Conservation (phyloP, 2,329 filamentous ascomycete species). For the Apiospora hydei region DNA sequence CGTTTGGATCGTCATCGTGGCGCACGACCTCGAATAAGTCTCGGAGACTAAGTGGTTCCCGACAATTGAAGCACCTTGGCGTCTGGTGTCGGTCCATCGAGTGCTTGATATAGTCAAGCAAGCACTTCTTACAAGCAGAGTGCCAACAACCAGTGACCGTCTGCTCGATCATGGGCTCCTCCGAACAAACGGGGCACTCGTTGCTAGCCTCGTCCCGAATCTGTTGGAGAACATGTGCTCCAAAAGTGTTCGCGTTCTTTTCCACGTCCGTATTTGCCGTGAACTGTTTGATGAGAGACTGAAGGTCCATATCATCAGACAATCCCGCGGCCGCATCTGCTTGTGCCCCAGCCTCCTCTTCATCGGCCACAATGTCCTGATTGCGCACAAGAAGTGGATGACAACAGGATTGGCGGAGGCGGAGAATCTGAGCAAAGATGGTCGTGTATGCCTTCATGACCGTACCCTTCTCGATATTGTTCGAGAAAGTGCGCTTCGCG, state of each 20-base stretch:
- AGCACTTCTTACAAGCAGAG: slow-evolving; percentile 91
- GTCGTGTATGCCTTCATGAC: slow-evolving; percentile 95
- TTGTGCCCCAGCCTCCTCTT: slow-evolving; percentile 80
- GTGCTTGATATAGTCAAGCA: slow-evolving; percentile 89
- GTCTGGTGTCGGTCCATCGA: slow-evolving; percentile 78
- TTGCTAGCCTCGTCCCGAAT: slow-evolving; percentile 88
- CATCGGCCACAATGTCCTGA: slow-evolving; percentile 82
- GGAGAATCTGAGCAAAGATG: slow-evolving; percentile 95
- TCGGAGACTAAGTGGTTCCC: slow-evolving; percentile 79
- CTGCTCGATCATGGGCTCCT: slow-evolving; percentile 95
- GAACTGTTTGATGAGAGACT: slow-evolving; percentile 84
- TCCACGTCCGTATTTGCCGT: slow-evolving; percentile 70
- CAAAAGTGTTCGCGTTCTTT: slow-evolving; percentile 74
- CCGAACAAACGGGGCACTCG: slow-evolving; percentile 93
- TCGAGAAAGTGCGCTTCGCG: slow-evolving; percentile 83
- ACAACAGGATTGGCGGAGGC: slow-evolving; percentile 91
- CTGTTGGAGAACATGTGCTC: slow-evolving; percentile 85
- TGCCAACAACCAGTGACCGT: slow-evolving; percentile 98
- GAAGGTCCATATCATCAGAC: slow-evolving; percentile 94
- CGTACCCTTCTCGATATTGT: slow-evolving; percentile 89
- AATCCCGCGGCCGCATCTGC: slow-evolving; percentile 83
- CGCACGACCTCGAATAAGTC: slow-evolving; percentile 94
- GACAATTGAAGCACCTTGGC: slow-evolving; percentile 89
- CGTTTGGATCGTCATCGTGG: slow-evolving; percentile 68
- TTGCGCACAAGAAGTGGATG: slow-evolving; percentile 91